These are phyloP conservation scores for Croton laevigatus DNA, from an alignment of 441 rosid species.

Conservation along the genomic window DNA sequence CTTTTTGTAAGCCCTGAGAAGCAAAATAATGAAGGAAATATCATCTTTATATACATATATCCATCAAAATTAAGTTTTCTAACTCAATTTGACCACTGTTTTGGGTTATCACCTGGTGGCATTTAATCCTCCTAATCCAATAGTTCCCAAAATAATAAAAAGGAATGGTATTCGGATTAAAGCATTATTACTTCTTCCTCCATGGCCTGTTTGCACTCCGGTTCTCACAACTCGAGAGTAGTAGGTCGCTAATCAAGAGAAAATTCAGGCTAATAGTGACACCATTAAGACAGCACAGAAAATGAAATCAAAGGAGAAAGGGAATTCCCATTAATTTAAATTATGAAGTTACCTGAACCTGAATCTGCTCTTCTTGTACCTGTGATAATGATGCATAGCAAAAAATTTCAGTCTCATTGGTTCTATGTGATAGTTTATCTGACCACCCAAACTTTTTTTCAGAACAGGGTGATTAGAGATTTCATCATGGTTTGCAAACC, in stretches of 20 bases:
- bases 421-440: constrained; percentile 1
- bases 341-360: constrained; percentile 48
- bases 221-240: constrained; percentile 58
- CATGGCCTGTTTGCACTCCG: constrained; percentile 48
- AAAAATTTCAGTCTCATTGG: constrained; percentile 15
- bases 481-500: constrained; percentile 43
- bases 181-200: constrained; percentile 52
- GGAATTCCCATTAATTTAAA: background rate
- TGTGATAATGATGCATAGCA: constrained; percentile 27
- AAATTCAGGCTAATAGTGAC: constrained; percentile 6
- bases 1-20: constrained; percentile 68
- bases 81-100: background rate
- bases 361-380: constrained; percentile 44
- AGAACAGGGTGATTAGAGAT: constrained; percentile 12
- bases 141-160: constrained; percentile 56
- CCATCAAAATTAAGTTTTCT: background rate
- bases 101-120: constrained; percentile 53
- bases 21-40: constrained; percentile 12
- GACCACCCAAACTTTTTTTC: constrained; percentile 6
- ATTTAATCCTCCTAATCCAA: constrained; percentile 66
- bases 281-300: background rate
- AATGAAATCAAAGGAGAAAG: background rate
- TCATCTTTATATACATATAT: background rate
- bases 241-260: constrained; percentile 36
- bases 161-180: constrained; percentile 58